Conservation (phyloP, 2,329 filamentous ascomycete species). For the Penicillium sp. region DNA sequence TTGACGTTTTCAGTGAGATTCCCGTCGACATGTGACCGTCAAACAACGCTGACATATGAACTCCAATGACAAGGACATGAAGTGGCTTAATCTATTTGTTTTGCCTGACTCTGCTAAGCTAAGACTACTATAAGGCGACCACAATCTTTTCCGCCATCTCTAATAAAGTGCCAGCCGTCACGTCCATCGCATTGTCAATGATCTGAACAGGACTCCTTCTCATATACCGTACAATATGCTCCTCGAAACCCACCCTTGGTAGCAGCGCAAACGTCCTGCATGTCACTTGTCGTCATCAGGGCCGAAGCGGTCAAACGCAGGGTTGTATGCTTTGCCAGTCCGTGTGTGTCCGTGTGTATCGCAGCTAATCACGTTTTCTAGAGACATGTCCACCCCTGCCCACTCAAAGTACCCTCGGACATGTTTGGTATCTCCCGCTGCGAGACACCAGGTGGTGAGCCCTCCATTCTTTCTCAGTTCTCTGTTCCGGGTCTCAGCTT, state of each 20-base stretch:
- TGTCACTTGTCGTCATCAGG: conserved; percentile 46
- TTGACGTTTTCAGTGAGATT: not conserved
- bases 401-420: conserved; percentile 52
- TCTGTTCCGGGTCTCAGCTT: conserved; percentile 34
- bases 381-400: conserved; percentile 48
- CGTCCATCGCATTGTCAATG: conserved; percentile 50
- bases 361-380: conserved; percentile 51
- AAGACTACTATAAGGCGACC: conserved; percentile 1
- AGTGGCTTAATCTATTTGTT: not conserved
- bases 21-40: not conserved
- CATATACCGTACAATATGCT: conserved; percentile 52
- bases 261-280: conserved; percentile 57
- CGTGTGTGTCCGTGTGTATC: conserved; percentile 41
- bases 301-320: conserved; percentile 43
- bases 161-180: conserved; percentile 45
- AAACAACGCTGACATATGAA: not conserved
- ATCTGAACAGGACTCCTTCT: conserved; percentile 49
- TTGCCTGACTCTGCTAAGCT: not conserved
- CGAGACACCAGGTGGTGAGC: conserved; percentile 54
- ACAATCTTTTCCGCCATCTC: conserved; percentile 46
- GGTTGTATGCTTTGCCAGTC: conserved; percentile 50
- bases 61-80: too few species aligned
- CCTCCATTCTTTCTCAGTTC: conserved; percentile 40
- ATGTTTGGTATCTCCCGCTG: conserved; percentile 48
- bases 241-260: conserved; percentile 50